phyloP scores from a whole-genome alignment of 768 basidiomycete genomes.

The Lactarius indigo region DNA sequence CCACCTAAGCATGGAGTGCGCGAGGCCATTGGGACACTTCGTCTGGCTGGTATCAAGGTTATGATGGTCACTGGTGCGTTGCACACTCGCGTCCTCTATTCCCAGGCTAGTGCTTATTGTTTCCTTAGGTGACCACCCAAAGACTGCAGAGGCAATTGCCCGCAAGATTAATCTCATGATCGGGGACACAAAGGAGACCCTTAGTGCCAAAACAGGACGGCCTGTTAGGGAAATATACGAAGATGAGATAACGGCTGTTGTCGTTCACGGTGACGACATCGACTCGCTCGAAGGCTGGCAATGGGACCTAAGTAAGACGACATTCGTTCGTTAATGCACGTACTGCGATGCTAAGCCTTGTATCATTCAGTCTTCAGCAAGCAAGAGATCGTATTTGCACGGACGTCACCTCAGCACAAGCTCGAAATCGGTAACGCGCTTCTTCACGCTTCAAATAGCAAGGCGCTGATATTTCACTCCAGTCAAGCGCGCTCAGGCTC shows the following conservation, averaged over 20 bases:
- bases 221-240: slow-evolving; percentile 59
- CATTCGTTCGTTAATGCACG: slow-evolving; percentile 13
- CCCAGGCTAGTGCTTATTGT: not conserved
- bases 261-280: slow-evolving; percentile 67
- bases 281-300: slow-evolving; percentile 66
- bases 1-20: slow-evolving; percentile 70
- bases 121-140: slow-evolving; percentile 59
- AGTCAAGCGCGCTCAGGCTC: slow-evolving; percentile 70
- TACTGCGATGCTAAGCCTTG: not conserved
- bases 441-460: not conserved
- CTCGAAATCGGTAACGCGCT: slow-evolving; percentile 55
- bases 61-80: slow-evolving; percentile 68
- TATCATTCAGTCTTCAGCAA: slow-evolving; percentile 54
- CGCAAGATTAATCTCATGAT: slow-evolving; percentile 69
- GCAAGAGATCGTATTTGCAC: slow-evolving; percentile 67
- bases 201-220: slow-evolving; percentile 53
- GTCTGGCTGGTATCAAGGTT: slow-evolving; percentile 69
- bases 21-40: slow-evolving; percentile 66
- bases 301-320: slow-evolving; percentile 63
- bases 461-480: slow-evolving; percentile 1
- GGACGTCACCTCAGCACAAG: slow-evolving; percentile 71
- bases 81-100: not conserved
- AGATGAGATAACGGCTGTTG: slow-evolving; percentile 62
- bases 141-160: slow-evolving; percentile 71
- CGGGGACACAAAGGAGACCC: slow-evolving; percentile 60